phyloP scores from a whole-genome alignment of 164 flowering plant species.

The Aristolochia californica region DNA sequence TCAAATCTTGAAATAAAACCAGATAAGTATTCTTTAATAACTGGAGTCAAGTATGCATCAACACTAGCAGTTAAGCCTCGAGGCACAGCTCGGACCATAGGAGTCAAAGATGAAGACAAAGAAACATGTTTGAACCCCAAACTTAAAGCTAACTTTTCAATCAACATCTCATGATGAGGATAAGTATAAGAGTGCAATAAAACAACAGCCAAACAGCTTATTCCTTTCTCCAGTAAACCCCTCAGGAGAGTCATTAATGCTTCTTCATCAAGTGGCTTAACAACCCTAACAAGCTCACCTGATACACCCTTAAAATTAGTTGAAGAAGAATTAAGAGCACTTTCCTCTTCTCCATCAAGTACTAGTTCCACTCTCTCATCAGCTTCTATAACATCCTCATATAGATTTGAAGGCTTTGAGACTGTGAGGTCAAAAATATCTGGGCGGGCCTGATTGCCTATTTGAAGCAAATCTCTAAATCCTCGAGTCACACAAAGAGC shows the following conservation, averaged over 20 bases:
- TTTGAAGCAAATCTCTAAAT: constrained; percentile 81
- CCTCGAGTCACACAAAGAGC: constrained; percentile 90
- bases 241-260: constrained; percentile 44
- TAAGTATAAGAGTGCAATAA: constrained; percentile 91
- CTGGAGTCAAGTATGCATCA: constrained; percentile 95
- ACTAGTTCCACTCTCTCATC: constrained; percentile 87
- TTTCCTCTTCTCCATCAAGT: constrained; percentile 27
- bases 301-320: constrained; percentile 56
- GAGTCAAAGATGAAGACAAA: constrained; percentile 81
- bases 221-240: constrained; percentile 58
- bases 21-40: constrained; percentile 79
- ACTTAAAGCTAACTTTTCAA: constrained; percentile 55
- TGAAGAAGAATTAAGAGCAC: constrained; percentile 9
- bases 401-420: constrained; percentile 73
- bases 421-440: constrained; percentile 87
- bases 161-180: constrained; percentile 66
- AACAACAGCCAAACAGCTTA: constrained; percentile 80
- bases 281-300: constrained; percentile 67
- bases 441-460: constrained; percentile 97
- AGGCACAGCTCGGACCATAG: constrained; percentile 98
- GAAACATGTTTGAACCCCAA: constrained; percentile 93
- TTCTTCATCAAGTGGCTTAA: constrained; percentile 60
- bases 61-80: constrained; percentile 96
- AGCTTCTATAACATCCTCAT: constrained; percentile 81
- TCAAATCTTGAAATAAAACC: constrained; percentile 91